Evolutionary conservation across 176 grass and related monocot species (phyloP).

Genomic region (Secale cereale): DNA sequence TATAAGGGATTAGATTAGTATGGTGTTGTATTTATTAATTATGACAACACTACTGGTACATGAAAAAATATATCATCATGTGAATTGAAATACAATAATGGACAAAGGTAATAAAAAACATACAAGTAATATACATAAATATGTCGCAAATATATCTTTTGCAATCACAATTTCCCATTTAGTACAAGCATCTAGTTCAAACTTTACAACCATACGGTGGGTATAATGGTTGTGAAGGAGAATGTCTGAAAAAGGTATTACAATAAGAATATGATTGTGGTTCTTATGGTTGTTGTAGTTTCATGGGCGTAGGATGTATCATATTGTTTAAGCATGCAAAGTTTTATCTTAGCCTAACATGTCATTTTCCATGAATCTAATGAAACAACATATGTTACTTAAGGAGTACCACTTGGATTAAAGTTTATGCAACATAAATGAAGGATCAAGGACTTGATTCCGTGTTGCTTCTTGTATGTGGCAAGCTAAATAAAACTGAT

Average conservation of each 20-base stretch:
- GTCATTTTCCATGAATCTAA: neutral
- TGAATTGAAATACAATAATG: neutral
- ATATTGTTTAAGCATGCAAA: neutral
- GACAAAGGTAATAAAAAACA: neutral
- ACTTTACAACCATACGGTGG: neutral
- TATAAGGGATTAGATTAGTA: neutral
- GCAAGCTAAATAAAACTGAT: neutral
- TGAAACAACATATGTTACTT: neutral
- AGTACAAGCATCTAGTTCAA: neutral
- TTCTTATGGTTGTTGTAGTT: neutral
- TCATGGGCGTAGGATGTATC: neutral
- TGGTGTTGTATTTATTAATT: neutral
- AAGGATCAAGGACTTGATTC: neutral
- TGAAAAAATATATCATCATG: neutral
- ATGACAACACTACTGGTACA: neutral
- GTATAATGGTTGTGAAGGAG: neutral
- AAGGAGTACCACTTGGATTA: neutral
- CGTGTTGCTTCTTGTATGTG: neutral
- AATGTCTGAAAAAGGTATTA: neutral
- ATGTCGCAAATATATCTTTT: neutral
- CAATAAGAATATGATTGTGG: neutral
- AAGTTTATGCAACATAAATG: neutral
- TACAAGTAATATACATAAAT: neutral
- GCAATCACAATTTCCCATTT: neutral
- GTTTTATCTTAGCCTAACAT: neutral